Conservation (phyloP, 1,139 yeast species). For the Geotrichum cucujoidarum region DNA sequence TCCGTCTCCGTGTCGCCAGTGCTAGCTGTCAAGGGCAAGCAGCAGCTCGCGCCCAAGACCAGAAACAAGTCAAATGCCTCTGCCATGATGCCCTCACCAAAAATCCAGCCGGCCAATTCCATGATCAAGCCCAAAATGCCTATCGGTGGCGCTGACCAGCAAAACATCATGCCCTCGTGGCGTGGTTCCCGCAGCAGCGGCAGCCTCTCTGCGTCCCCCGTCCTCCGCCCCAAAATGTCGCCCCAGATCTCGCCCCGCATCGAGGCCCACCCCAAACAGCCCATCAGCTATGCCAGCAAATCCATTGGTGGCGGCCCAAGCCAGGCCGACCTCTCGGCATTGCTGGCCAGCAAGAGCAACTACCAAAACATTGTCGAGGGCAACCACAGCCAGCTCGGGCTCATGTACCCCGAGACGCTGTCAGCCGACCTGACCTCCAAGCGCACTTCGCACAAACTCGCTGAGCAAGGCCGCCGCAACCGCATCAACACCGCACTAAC, state of each 20-base stretch:
- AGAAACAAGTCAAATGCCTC: constrained; percentile 3
- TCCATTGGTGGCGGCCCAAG: constrained; percentile 6
- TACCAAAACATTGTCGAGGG: constrained; percentile 44
- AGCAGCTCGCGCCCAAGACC: background rate
- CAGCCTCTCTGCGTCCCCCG: constrained; percentile 24
- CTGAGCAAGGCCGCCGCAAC: constrained; percentile 94
- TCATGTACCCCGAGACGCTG: constrained; percentile 40
- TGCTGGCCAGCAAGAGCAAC: constrained; percentile 40
- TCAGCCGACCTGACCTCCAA: constrained; percentile 40
- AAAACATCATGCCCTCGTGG: background rate
- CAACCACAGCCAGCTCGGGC: constrained; percentile 40
- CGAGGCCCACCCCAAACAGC: constrained; percentile 20
- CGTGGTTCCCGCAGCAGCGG: constrained; percentile 14
- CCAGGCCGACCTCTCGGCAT: constrained; percentile 29
- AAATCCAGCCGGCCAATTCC: constrained; percentile 6
- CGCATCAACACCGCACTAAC: constrained; percentile 83
- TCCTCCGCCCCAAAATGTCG: constrained; percentile 27
- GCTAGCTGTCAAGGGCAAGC: background rate
- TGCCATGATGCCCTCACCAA: constrained; percentile 7
- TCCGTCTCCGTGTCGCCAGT: constrained; percentile 1
- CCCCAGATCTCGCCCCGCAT: constrained; percentile 23
- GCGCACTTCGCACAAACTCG: constrained; percentile 77
- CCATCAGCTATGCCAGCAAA: constrained; percentile 18
- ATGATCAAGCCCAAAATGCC: constrained; percentile 21
- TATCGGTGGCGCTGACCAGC: background rate